Conservation (phyloP, 371 early-diverging fungal genomes). For the Circinella umbellata region DNA sequence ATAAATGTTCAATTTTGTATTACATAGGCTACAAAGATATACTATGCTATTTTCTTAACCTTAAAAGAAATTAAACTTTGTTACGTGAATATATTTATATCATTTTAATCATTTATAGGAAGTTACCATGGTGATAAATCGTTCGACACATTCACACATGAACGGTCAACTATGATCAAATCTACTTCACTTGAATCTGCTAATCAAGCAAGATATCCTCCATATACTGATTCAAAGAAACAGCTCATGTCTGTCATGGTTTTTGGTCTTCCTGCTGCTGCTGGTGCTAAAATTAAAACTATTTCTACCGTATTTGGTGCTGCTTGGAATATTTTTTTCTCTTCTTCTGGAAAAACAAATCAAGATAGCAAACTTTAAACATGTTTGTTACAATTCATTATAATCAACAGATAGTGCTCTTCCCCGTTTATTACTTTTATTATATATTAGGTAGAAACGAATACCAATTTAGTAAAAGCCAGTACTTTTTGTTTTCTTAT, state of each 20-base stretch:
- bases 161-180: constrained; percentile 61
- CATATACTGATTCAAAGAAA: constrained; percentile 39
- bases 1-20: no score
- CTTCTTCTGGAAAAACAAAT: constrained; percentile 3
- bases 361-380: constrained; percentile 31
- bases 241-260: constrained; percentile 32
- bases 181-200: constrained; percentile 51
- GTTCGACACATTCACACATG: constrained; percentile 77
- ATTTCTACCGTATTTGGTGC: constrained; percentile 32
- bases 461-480: no score
- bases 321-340: constrained; percentile 35
- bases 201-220: constrained; percentile 55
- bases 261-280: constrained; percentile 31
- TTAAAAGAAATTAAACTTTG: not conserved
- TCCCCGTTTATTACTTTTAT: no score
- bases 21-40: no score
- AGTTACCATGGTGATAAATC: constrained; percentile 80
- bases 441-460: no score
- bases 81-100: no score
- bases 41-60: not conserved
- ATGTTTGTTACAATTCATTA: no score
- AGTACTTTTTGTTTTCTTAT: no score
- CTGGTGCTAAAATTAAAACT: constrained; percentile 32
- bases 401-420: no score
- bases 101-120: not conserved